Evolutionary conservation across 345 rosid genomes (phyloP), one percentile per base, ranked within the genome.

Genomic region (Noccaea bulbosa): DNA sequence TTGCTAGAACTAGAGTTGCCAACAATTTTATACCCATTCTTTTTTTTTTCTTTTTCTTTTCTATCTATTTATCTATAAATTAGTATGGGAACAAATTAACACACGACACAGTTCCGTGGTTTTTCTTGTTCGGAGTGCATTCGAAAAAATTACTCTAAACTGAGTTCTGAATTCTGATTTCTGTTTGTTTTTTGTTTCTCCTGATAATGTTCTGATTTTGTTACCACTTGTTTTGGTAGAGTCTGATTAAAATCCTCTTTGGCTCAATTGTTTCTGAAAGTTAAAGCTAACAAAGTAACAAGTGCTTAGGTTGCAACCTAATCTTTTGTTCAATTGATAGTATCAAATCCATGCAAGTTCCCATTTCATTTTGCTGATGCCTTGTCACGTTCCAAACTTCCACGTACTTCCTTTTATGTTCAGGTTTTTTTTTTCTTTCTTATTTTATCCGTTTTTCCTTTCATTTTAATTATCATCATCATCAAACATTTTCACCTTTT

Each of bases 281-380:
- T 32, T 3, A 3, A n/a, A n/a, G n/a, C n/a, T n/a, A n/a, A n/a
- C n/a, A n/a, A n/a, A n/a, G n/a, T n/a, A n/a, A n/a, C 74, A 75
- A 54, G 55, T 37, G 46, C 70, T 75, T 75, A 75, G 79, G 74
- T 55, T 62, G 22, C 2, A 62, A 38, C 79, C 79, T 75, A 75
- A 75, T 75, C 51, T 62, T 68, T 69, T 75, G 74, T 62, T 62
- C 54, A 53, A 38, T 75, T 62, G 70, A 62, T 55, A 54, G 53
- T 62, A 55, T 69, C 79, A 69, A 62, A 62, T 69, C 57, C 78
- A 74, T 74, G 73, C 73, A 44, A 51, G 35, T 68, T 74, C 54
- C 5, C 55, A 67, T 59, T 50, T 51, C 14, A 51, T 60, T 67
- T 9, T 35, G 52, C 30, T 43, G 35, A 59, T 59, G 34, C 24